These are phyloP conservation scores for Globisporangium nodosum DNA, from an alignment of 352 stramenopile genomes.

Conservation along the genomic window DNA sequence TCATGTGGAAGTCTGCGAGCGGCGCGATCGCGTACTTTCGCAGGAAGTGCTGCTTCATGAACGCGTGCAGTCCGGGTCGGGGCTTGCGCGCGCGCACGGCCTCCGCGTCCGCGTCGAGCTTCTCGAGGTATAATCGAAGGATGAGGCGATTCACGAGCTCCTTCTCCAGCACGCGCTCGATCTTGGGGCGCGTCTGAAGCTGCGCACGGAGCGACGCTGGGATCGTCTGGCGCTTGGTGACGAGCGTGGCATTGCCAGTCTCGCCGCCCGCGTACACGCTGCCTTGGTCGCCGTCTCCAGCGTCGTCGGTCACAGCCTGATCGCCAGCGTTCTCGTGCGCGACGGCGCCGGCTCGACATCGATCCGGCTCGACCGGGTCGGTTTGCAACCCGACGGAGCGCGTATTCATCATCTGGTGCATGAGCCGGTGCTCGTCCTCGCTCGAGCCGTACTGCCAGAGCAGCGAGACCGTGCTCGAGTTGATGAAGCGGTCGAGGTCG, in stretches of 20 bases:
- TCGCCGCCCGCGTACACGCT: slow-evolving; percentile 8
- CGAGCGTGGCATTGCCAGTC: slow-evolving; percentile 20
- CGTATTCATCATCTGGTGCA: slow-evolving; percentile 50
- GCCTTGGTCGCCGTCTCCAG: slow-evolving; percentile 8
- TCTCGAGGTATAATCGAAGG: slow-evolving; percentile 41
- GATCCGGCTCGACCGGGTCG: slow-evolving; percentile 11
- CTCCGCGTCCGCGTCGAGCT: slow-evolving; percentile 42
- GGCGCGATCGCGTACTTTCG: slow-evolving; percentile 43
- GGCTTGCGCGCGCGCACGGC: slow-evolving; percentile 19
- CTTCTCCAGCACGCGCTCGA: slow-evolving; percentile 53
- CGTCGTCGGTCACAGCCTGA: not conserved
- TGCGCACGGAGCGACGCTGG: slow-evolving; percentile 42
- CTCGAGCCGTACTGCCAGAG: slow-evolving; percentile 64
- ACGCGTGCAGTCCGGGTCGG: slow-evolving; percentile 29
- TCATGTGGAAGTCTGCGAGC: slow-evolving; percentile 63
- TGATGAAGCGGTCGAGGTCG: slow-evolving; percentile 63
- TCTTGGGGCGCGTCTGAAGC: slow-evolving; percentile 37
- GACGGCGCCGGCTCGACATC: slow-evolving; percentile 10
- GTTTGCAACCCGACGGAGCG: slow-evolving; percentile 39
- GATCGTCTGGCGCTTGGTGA: slow-evolving; percentile 42
- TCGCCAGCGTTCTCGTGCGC: slow-evolving; percentile 13
- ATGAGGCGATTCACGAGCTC: slow-evolving; percentile 35
- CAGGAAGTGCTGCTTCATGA: slow-evolving; percentile 59
- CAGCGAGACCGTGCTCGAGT: slow-evolving; percentile 53
- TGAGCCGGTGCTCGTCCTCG: slow-evolving; percentile 37